Percentiles rank a stretch among this genome's conserved stretches.
Conservation (phyloP, 352 stramenopile genomes). For the Globisporangium orthogonon region DNA sequence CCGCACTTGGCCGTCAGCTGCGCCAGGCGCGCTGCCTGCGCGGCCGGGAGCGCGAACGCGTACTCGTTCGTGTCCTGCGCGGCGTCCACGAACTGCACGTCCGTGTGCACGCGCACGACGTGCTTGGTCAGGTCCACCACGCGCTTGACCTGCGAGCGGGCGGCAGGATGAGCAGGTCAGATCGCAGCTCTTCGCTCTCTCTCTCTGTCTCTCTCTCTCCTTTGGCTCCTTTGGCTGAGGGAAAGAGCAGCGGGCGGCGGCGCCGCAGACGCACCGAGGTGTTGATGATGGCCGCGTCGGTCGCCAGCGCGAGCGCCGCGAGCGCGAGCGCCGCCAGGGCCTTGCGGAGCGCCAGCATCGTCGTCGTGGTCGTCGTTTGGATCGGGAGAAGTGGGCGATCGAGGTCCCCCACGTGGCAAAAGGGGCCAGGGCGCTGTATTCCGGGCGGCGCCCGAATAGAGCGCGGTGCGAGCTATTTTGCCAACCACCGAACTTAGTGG, state of each 20-base stretch:
- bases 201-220: not conserved
- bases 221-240: not conserved
- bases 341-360: conserved; percentile 10
- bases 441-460: not conserved
- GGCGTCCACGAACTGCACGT: conserved; percentile 71
- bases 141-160: conserved; percentile 51
- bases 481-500: not conserved
- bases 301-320: conserved; percentile 18
- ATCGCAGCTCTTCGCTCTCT: not conserved
- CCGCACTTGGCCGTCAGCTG: conserved; percentile 66
- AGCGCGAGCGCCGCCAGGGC: conserved; percentile 19
- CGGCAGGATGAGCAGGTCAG: not conserved
- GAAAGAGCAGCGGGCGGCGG: not conserved
- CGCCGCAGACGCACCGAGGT: conserved; percentile 35
- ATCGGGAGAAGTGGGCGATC: too few species aligned
- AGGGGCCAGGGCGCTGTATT: not conserved
- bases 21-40: conserved; percentile 45
- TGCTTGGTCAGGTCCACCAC: conserved; percentile 76
- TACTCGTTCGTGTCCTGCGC: conserved; percentile 52
- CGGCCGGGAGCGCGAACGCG: conserved; percentile 49
- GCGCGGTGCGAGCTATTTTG: not conserved
- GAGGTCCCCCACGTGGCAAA: not conserved
- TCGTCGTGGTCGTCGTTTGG: not conserved
- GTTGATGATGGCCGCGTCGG: conserved; percentile 56
- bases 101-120: conserved; percentile 66